Evolutionary conservation across 257 asterid genomes (phyloP).

Genomic region (Lycium ferocissimum): DNA sequence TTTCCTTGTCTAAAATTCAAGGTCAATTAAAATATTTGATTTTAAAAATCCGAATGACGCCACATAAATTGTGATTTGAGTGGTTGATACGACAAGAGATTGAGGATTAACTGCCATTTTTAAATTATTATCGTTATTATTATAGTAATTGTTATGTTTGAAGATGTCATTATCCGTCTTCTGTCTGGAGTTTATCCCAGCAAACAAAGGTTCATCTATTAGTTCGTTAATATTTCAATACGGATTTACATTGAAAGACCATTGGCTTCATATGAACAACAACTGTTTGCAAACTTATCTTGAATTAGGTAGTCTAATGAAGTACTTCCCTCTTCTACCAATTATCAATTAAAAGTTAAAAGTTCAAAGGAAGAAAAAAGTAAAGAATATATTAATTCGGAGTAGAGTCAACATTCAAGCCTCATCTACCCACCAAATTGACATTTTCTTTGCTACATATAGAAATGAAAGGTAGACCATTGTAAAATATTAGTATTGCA

Average conservation of each 20-base stretch:
- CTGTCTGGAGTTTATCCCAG: not conserved
- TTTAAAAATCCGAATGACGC: not conserved
- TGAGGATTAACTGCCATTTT: not conserved
- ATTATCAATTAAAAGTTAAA: not conserved
- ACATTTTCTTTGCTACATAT: not conserved
- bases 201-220: not conserved
- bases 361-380: not conserved
- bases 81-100: not conserved
- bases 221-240: not conserved
- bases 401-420: not conserved
- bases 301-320: not conserved
- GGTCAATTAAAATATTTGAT: not conserved
- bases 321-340: not conserved
- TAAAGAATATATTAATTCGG: not conserved
- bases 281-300: not conserved
- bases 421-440: not conserved
- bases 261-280: not conserved
- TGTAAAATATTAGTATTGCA: not conserved
- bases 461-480: not conserved
- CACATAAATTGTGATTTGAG: too few species aligned
- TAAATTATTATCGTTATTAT: not conserved
- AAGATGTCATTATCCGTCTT: not conserved
- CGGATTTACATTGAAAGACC: not conserved
- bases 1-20: not conserved
- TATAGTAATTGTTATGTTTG: not conserved